Percentiles rank a stretch among this genome's conserved stretches.
phyloP scores from a whole-genome alignment of 176 grass and related monocot genomes.

The Elaeis guineensis region DNA sequence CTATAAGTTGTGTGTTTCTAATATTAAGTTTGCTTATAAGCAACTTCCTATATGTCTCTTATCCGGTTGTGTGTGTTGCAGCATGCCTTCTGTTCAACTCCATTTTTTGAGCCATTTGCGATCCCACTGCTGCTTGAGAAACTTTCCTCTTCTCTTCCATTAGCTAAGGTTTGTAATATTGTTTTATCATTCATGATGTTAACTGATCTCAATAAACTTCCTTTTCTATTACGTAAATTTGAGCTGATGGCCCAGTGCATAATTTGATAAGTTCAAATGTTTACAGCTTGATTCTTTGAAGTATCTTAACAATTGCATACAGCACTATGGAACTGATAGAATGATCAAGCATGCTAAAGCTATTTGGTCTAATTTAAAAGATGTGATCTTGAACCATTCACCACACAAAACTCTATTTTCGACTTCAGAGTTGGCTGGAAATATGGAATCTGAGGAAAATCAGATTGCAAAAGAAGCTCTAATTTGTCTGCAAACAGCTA shows the following conservation, averaged over 20 bases:
- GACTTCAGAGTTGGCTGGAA: constrained; percentile 28
- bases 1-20: neutral
- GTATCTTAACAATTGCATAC: constrained; percentile 79
- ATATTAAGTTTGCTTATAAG: too few relatives aligned
- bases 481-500: constrained; percentile 58
- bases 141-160: constrained; percentile 72
- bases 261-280: constrained; percentile 18
- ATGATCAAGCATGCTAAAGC: constrained; percentile 54
- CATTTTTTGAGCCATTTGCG: constrained; percentile 61
- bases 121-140: constrained; percentile 96
- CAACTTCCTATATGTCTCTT: constrained; percentile 13
- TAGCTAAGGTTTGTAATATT: constrained; percentile 66
- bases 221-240: too few relatives aligned
- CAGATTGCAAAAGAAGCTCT: constrained; percentile 69
- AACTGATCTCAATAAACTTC: too few relatives aligned
- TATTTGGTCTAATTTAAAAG: constrained; percentile 79
- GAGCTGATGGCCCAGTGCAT: neutral
- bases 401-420: constrained; percentile 24
- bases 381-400: constrained; percentile 61
- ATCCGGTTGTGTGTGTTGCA: constrained; percentile 44
- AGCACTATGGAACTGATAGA: constrained; percentile 68
- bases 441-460: constrained; percentile 42
- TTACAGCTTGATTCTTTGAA: constrained; percentile 92
- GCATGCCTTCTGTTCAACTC: constrained; percentile 69
- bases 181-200: neutral